Evolutionary conservation across 1,284 basidiomycete genomes (phyloP).

Genomic region (Ceratobasidium theobromae): DNA sequence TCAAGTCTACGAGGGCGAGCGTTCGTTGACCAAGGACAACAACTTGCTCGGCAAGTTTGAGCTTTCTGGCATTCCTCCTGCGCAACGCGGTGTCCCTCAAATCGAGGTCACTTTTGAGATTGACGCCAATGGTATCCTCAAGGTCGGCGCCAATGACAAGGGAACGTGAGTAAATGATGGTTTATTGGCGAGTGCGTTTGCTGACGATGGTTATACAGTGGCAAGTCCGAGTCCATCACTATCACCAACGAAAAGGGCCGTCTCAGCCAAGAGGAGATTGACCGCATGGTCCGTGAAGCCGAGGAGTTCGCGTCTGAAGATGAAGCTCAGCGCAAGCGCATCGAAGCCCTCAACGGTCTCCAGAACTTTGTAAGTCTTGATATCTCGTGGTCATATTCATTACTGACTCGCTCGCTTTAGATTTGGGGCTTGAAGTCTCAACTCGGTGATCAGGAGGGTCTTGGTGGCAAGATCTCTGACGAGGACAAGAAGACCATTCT

Average conservation of each 20-base stretch:
- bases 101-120: slow-evolving; percentile 95
- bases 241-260: slow-evolving; percentile 88
- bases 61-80: slow-evolving; percentile 87
- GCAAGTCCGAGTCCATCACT: slow-evolving; percentile 85
- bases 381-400: neutral
- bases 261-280: slow-evolving; percentile 83
- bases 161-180: slow-evolving; percentile 64
- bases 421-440: slow-evolving; percentile 81
- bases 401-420: slow-evolving; percentile 36
- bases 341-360: slow-evolving; percentile 81
- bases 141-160: slow-evolving; percentile 86
- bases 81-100: slow-evolving; percentile 93
- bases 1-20: slow-evolving; percentile 93
- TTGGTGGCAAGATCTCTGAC: slow-evolving; percentile 83
- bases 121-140: slow-evolving; percentile 91
- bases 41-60: slow-evolving; percentile 97
- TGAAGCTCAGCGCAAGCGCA: slow-evolving; percentile 82
- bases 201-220: slow-evolving; percentile 47
- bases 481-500: slow-evolving; percentile 90
- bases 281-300: slow-evolving; percentile 90
- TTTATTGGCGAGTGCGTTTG: neutral
- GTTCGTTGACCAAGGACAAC: slow-evolving; percentile 96
- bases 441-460: slow-evolving; percentile 81
- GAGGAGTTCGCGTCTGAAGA: slow-evolving; percentile 88
- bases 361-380: slow-evolving; percentile 62